Evolutionary conservation across 345 rosid genomes (phyloP).

Genomic region (Physaria fendleri): DNA sequence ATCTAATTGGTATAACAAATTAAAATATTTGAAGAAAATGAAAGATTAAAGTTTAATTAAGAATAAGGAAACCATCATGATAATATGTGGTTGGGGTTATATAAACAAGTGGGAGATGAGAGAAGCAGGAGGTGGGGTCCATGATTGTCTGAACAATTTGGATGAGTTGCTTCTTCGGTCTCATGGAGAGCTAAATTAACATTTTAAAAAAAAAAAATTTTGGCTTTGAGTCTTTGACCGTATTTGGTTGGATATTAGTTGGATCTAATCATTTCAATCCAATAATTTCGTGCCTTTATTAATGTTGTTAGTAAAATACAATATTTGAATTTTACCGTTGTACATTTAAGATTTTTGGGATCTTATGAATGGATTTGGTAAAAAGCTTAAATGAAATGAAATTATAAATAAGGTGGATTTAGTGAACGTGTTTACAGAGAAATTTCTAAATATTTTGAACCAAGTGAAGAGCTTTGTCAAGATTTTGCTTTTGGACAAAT

Average conservation of each 20-base stretch:
- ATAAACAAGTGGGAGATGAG: conserved; percentile 12
- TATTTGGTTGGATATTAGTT: conserved; percentile 30
- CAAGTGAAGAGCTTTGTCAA: conserved; percentile 8
- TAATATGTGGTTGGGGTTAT: conserved; percentile 36
- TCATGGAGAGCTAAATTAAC: conserved; percentile 14
- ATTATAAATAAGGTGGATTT: neutral
- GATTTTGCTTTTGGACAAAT: neutral
- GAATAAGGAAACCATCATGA: conserved; percentile 21
- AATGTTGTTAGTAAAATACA: conserved; percentile 19
- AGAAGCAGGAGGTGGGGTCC: conserved; percentile 36
- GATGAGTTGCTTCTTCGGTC: conserved; percentile 19
- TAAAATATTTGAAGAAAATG: conserved; percentile 21
- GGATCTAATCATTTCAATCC: conserved; percentile 31
- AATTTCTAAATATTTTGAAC: neutral
- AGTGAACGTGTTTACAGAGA: conserved; percentile 9
- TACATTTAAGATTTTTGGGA: neutral
- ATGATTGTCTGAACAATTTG: conserved; percentile 25
- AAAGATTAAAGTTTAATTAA: conserved; percentile 12
- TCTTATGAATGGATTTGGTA: neutral
- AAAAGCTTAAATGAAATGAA: neutral
- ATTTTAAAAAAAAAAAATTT: too few species aligned
- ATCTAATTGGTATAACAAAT: conserved; percentile 25
- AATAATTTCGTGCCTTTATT: conserved; percentile 23
- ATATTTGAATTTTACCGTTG: neutral
- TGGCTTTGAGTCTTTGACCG: conserved; percentile 34